Evolutionary conservation across 352 stramenopile species (phyloP).

Genomic region (Phytophthora cactorum): DNA sequence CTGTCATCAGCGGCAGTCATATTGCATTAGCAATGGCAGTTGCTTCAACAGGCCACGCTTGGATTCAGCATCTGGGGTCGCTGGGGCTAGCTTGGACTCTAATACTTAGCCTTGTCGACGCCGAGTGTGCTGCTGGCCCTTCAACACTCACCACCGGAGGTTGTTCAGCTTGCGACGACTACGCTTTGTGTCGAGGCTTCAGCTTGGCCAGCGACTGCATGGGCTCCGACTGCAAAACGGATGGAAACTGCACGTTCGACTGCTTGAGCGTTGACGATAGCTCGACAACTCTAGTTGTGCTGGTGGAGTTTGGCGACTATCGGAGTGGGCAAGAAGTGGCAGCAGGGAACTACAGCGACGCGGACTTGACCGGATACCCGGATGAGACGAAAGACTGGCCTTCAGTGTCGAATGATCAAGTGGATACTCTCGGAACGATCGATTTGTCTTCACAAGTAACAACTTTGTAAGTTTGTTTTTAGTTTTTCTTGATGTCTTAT

Average conservation of each 20-base stretch:
- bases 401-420: slow-evolving; percentile 9
- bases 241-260: slow-evolving; percentile 26
- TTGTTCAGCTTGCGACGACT: slow-evolving; percentile 21
- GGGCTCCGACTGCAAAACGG: slow-evolving; percentile 18
- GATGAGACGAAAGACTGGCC: slow-evolving; percentile 8
- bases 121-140: slow-evolving; percentile 12
- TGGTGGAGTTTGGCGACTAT: slow-evolving; percentile 30
- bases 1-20: neutral
- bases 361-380: slow-evolving; percentile 5
- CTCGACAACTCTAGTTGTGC: slow-evolving; percentile 14
- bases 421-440: slow-evolving; percentile 12
- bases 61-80: slow-evolving; percentile 4
- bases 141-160: slow-evolving; percentile 27
- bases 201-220: slow-evolving; percentile 13
- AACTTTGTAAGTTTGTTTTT: slow-evolving; percentile 6
- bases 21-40: slow-evolving; percentile 13
- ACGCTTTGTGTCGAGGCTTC: slow-evolving; percentile 19
- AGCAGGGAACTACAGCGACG: slow-evolving; percentile 2
- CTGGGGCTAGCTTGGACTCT: neutral
- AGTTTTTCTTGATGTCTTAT: too few species aligned
- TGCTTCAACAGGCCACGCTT: neutral
- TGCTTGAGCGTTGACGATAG: slow-evolving; percentile 19
- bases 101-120: neutral
- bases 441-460: slow-evolving; percentile 8
- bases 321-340: slow-evolving; percentile 4